These are phyloP conservation scores for Cercospora sp. DNA, from an alignment of 2,329 filamentous ascomycete genomes.

Conservation along the genomic window DNA sequence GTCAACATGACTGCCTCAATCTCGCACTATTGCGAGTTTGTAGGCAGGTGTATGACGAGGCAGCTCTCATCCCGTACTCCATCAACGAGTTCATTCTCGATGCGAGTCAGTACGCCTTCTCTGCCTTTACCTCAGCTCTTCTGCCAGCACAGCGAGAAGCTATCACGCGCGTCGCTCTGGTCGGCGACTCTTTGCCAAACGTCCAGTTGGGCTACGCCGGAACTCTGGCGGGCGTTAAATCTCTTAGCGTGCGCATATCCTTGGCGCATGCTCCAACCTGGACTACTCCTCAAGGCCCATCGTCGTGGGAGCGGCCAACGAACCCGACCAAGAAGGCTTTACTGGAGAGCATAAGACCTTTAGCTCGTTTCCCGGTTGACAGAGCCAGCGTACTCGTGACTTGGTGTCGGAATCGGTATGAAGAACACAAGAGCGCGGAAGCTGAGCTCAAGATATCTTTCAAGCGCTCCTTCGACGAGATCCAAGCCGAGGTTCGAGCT, in stretches of 20 bases:
- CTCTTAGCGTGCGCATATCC: neutral
- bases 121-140: neutral
- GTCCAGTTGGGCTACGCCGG: neutral
- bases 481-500: neutral
- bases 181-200: neutral
- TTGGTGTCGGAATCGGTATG: neutral
- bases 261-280: neutral
- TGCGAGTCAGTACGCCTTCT: neutral
- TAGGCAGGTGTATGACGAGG: neutral
- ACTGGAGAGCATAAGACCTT: neutral
- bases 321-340: neutral
- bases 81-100: neutral
- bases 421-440: neutral
- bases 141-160: neutral
- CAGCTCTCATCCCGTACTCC: neutral
- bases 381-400: neutral
- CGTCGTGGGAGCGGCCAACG: neutral
- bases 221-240: neutral
- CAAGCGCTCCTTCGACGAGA: neutral
- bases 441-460: neutral
- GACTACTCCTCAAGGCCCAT: neutral
- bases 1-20: neutral
- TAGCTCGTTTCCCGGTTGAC: neutral
- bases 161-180: neutral
- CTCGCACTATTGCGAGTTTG: neutral